Evolutionary conservation across 345 rosid genomes (phyloP).

Genomic region (Schrenkiella parvula): DNA sequence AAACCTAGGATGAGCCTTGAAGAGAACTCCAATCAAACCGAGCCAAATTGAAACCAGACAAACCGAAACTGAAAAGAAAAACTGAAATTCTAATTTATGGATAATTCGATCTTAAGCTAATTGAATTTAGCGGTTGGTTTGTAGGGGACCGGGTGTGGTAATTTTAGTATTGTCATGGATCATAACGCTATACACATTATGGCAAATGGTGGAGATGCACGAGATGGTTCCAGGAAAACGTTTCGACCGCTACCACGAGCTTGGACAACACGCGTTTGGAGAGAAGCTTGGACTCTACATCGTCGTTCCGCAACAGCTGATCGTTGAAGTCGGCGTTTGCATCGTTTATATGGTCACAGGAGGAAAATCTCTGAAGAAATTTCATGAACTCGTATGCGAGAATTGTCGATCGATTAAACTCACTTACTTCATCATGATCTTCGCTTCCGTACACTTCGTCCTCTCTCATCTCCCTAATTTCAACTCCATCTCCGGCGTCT

Average conservation of each 20-base stretch:
- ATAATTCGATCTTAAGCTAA: not conserved
- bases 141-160: slow-evolving; percentile 76
- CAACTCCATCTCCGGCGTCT: slow-evolving; percentile 65
- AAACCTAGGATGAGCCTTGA: too few relatives aligned
- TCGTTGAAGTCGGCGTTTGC: slow-evolving; percentile 61
- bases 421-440: slow-evolving; percentile 76
- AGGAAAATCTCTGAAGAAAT: slow-evolving; percentile 54
- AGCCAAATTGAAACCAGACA: too few relatives aligned
- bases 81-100: not conserved
- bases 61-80: too few relatives aligned
- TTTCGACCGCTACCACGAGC: slow-evolving; percentile 74
- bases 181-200: slow-evolving; percentile 66
- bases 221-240: slow-evolving; percentile 79
- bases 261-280: slow-evolving; percentile 80
- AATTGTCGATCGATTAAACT: slow-evolving; percentile 43
- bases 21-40: too few relatives aligned
- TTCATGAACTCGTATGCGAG: slow-evolving; percentile 46
- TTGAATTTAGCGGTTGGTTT: not conserved
- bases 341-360: slow-evolving; percentile 83
- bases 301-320: slow-evolving; percentile 70
- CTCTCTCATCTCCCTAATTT: slow-evolving; percentile 81
- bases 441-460: slow-evolving; percentile 64
- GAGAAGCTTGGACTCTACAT: slow-evolving; percentile 72
- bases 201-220: slow-evolving; percentile 96
- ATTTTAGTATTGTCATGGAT: slow-evolving; percentile 62